Base-by-base conservation (phyloP, 2,329 filamentous ascomycete genomes). In the Microdochium trichocladiopsis region DNA sequence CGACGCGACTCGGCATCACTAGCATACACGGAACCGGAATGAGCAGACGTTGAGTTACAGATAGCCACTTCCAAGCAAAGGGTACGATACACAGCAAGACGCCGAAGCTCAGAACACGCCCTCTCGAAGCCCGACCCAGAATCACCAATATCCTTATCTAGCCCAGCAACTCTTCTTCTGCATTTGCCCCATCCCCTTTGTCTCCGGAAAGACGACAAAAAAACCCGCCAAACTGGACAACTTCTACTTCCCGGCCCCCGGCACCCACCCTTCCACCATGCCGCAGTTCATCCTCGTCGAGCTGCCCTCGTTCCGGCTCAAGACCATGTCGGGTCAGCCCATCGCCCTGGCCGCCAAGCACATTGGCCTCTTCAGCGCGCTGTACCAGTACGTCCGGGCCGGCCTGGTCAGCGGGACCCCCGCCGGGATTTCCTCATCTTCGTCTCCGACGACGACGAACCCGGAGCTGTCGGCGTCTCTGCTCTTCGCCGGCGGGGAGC, bases 241-340 rank as follows among this genome's bases (percentile, higher is more conserved):
- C 14, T 8, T 31, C 36, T 41, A 18, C 36, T 41, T 18, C 6
- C 36, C n/a, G n/a, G 10, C n/a, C 8, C 45, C 23, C 22, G n/a
- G n/a, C n/a, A n/a, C n/a, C n/a, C n/a, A n/a, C n/a, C n/a, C n/a
- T n/a, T n/a, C n/a, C 41, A 12, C 41, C 3, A 60, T 60, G 58
- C 63, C 63, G 31, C 62, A 66, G 47, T 66, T 66, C 55, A 55
- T 66, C 50, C 64, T 61, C 52, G 53, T 66, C 53, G 63, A 66
- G 52, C 60, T 66, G 2, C 62, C 62, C 12, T 62, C 54, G 52
- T 66, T 66, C 55, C 61, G 61, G 51, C 53, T 63, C 51, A 64
- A 59, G 52, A 59, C 62, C 55, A 53, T 55, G 45, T 56, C 36
- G 47, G 61, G 61, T 14, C 58, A 62, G 9, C 37, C 54, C 1